Evolutionary conservation across 2,329 filamentous ascomycete species (phyloP).

Genomic region (Stachybotrys chartarum): DNA sequence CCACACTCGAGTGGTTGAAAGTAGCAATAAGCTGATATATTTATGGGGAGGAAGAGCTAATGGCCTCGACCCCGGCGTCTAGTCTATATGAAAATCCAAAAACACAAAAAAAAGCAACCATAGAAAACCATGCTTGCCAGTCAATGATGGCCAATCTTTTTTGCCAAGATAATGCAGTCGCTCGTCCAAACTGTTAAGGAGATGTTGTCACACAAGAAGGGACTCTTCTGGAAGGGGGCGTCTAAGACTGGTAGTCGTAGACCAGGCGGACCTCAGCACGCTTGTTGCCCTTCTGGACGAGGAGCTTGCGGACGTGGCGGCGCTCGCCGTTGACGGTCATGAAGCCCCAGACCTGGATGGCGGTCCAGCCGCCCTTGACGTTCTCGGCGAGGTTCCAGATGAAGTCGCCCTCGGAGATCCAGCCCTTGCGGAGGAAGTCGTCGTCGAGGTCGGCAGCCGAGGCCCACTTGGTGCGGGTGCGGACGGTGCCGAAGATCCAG

Average conservation of each 20-base stretch:
- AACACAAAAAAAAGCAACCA: background rate
- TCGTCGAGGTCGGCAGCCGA: conserved; percentile 42
- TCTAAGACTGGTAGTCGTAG: conserved; percentile 40
- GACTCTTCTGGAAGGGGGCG: background rate
- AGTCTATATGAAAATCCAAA: background rate
- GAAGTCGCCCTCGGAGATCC: conserved; percentile 51
- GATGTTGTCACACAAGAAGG: background rate
- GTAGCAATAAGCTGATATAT: background rate
- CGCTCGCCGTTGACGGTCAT: conserved; percentile 45
- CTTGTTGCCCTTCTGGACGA: conserved; percentile 43
- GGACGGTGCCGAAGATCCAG: conserved; percentile 70
- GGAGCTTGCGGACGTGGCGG: conserved; percentile 44
- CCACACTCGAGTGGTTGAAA: background rate
- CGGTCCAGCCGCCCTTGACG: conserved; percentile 45
- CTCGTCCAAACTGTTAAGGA: background rate
- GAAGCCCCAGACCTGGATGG: conserved; percentile 55
- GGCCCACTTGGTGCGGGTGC: conserved; percentile 50
- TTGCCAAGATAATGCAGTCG: background rate
- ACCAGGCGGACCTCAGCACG: conserved; percentile 44
- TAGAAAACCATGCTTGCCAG: background rate
- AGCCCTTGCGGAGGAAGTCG: conserved; percentile 49
- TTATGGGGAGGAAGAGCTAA: background rate
- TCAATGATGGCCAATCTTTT: background rate
- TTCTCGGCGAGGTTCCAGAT: conserved; percentile 58
- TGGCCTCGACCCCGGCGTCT: background rate